phyloP scores from a whole-genome alignment of 805 yeast species.

The Candida xiaguanensis region DNA sequence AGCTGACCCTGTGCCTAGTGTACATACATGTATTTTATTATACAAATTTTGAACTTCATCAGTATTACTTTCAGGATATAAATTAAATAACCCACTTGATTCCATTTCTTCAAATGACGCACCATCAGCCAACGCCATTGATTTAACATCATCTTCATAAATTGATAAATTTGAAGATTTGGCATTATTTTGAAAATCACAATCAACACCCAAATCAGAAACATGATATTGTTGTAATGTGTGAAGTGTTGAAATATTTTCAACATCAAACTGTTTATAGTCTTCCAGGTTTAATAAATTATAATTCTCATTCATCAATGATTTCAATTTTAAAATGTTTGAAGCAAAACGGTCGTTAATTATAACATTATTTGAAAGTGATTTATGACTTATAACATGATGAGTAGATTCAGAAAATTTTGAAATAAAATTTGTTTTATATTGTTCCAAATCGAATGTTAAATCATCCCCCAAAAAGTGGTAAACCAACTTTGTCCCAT shows the following conservation, averaged over 20 bases:
- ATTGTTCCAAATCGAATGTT: constrained; percentile 38
- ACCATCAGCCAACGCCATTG: constrained; percentile 13
- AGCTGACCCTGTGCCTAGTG: constrained; percentile 93
- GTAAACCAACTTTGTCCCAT: constrained; percentile 54
- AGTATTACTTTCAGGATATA: constrained; percentile 19
- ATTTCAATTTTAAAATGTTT: constrained; percentile 53
- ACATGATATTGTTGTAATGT: constrained; percentile 28
- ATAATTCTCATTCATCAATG: constrained; percentile 43
- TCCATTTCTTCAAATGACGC: constrained; percentile 1
- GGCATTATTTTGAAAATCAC: constrained; percentile 17
- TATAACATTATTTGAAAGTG: constrained; percentile 57
- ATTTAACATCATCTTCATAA: constrained; percentile 26
- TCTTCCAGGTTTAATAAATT: constrained; percentile 36
- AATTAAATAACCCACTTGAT: constrained; percentile 6
- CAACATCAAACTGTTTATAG: constrained; percentile 12
- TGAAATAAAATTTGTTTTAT: constrained; percentile 45
- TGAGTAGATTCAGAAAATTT: constrained; percentile 48
- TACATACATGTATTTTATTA: constrained; percentile 62
- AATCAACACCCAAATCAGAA: constrained; percentile 17
- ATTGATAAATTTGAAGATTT: constrained; percentile 26
- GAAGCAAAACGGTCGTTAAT: constrained; percentile 54
- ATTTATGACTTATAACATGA: constrained; percentile 74
- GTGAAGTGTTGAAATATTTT: constrained; percentile 21
- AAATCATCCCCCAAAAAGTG: constrained; percentile 72
- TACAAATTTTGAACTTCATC: constrained; percentile 19